Percentiles rank a stretch among this genome's conserved stretches.
phyloP scores from a whole-genome alignment of 1,139 yeast genomes.

The Scheffersomyces stambukii region DNA sequence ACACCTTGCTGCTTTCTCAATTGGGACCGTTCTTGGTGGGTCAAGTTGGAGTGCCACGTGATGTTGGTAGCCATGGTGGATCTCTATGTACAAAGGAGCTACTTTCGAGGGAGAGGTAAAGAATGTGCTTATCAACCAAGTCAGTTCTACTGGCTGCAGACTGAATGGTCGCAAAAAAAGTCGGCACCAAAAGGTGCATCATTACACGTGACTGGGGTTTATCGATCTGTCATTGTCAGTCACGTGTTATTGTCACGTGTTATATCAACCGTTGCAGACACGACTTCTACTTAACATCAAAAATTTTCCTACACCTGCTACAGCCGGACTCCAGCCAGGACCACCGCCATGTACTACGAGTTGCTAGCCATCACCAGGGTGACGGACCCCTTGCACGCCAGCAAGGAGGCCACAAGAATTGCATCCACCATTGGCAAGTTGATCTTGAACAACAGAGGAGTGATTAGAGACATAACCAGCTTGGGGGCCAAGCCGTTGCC shows the following conservation, averaged over 20 bases:
- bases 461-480: slow-evolving; percentile 75
- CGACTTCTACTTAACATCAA: too few relatives aligned
- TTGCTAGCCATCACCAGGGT: slow-evolving; percentile 85
- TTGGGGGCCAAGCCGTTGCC: slow-evolving; percentile 80
- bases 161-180: slow-evolving; percentile 3
- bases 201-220: slow-evolving; percentile 8
- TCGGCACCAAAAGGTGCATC: too few relatives aligned
- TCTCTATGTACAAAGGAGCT: too few relatives aligned
- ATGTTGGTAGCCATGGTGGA: slow-evolving; percentile 81
- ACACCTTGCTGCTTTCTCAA: slow-evolving; percentile 81
- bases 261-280: too few relatives aligned
- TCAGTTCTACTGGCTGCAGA: too few relatives aligned
- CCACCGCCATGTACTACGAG: slow-evolving; percentile 72
- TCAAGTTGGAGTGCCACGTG: slow-evolving; percentile 91
- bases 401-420: slow-evolving; percentile 64
- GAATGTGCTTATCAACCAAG: too few relatives aligned
- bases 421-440: slow-evolving; percentile 81
- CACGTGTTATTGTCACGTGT: background rate
- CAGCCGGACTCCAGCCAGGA: slow-evolving; percentile 1
- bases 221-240: background rate
- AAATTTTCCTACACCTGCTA: too few relatives aligned
- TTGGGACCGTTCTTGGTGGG: slow-evolving; percentile 71
- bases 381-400: slow-evolving; percentile 49
- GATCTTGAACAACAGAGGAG: slow-evolving; percentile 86
- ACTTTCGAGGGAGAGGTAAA: too few relatives aligned